A percentile compares a stretch with the other conserved stretches of the same genome.
Conservation (phyloP, 805 yeast genomes). For the Wickerhamomyces subpelliculosus region DNA sequence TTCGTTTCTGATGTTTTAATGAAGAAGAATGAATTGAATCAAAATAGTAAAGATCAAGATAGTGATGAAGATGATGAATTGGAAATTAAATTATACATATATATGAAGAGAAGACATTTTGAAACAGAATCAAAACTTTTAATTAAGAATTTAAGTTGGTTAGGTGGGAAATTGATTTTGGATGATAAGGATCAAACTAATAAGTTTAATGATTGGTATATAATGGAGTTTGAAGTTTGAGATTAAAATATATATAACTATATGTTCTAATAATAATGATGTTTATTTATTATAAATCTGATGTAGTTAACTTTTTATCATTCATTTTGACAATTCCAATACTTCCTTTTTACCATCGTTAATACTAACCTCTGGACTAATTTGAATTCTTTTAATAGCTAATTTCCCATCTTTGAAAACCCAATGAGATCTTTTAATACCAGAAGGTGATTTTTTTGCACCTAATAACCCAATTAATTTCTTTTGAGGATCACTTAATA, state of each 20-base stretch:
- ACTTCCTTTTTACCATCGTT: slow-evolving; percentile 53
- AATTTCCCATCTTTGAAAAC: slow-evolving; percentile 74
- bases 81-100: slow-evolving; percentile 15
- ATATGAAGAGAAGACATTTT: slow-evolving; percentile 15
- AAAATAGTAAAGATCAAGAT: too few species aligned
- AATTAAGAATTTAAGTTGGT: slow-evolving; percentile 21
- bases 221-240: slow-evolving; percentile 22
- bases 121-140: slow-evolving; percentile 19
- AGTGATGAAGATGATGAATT: slow-evolving; percentile 8
- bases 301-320: too few species aligned
- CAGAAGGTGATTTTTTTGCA: slow-evolving; percentile 72
- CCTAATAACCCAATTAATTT: slow-evolving; percentile 69
- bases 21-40: background rate
- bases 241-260: background rate
- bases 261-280: background rate
- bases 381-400: slow-evolving; percentile 29
- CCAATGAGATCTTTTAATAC: slow-evolving; percentile 89
- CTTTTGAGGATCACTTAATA: slow-evolving; percentile 71
- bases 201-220: slow-evolving; percentile 21
- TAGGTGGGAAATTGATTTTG: slow-evolving; percentile 18
- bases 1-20: slow-evolving; percentile 15
- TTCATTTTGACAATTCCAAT: slow-evolving; percentile 27
- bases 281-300: background rate
- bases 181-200: slow-evolving; percentile 16
- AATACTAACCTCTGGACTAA: slow-evolving; percentile 51